Percentiles rank a stretch among this genome's conserved stretches.
Conservation (phyloP, 2,329 filamentous ascomycete genomes). For the Plectosphaerella plurivora region DNA sequence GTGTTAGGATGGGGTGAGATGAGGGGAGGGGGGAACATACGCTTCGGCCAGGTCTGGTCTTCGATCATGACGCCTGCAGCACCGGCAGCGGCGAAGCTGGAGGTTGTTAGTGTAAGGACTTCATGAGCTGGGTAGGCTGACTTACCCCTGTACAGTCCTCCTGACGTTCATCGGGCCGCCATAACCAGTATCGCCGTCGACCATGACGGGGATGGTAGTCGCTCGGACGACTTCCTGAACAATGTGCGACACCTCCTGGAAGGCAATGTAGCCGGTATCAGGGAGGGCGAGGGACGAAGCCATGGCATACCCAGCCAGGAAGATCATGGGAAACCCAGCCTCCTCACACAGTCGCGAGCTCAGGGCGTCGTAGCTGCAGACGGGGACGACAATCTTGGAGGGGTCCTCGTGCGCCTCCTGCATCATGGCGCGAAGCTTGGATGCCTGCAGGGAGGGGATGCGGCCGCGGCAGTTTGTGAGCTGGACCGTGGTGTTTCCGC, state of each 20-base stretch:
- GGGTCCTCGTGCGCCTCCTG: conserved; percentile 32
- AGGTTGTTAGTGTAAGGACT: background rate
- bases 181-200: conserved; percentile 41
- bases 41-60: conserved; percentile 43
- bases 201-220: conserved; percentile 33
- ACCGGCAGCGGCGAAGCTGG: conserved; percentile 32
- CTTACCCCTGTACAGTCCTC: conserved; percentile 30
- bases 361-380: conserved; percentile 36
- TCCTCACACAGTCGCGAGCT: conserved; percentile 37
- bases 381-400: conserved; percentile 35
- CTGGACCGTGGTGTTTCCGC: conserved; percentile 5
- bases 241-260: conserved; percentile 38
- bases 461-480: conserved; percentile 26
- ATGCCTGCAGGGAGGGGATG: conserved; percentile 32
- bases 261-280: conserved; percentile 43
- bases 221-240: conserved; percentile 34
- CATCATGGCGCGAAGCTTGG: conserved; percentile 30
- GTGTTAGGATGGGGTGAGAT: background rate
- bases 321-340: conserved; percentile 38
- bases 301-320: conserved; percentile 36
- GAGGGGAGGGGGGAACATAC: conserved; percentile 17
- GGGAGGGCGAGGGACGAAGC: conserved; percentile 33
- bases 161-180: conserved; percentile 41
- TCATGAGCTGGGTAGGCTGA: background rate
- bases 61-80: conserved; percentile 37